phyloP scores from a whole-genome alignment of 768 basidiomycete species.

The Hirschioporus abietinus region DNA sequence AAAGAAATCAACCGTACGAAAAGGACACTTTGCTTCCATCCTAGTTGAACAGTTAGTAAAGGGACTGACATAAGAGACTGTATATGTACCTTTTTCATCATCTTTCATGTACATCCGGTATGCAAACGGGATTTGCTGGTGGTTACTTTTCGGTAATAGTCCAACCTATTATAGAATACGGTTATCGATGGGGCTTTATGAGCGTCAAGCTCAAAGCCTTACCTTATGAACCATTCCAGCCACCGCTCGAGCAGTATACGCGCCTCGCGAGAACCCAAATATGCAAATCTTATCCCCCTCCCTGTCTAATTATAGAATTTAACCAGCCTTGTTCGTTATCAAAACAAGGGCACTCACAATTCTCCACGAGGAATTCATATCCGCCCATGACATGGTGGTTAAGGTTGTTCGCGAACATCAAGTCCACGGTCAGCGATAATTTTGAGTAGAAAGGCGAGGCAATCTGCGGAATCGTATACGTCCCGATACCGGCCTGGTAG shows the following conservation, averaged over 20 bases:
- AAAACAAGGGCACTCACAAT: conserved; percentile 38
- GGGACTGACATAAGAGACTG: background rate
- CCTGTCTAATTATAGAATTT: conserved; percentile 36
- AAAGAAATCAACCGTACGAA: conserved; percentile 29
- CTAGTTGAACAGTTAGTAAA: conserved; percentile 16
- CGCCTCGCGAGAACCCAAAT: conserved; percentile 78
- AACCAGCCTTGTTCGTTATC: background rate
- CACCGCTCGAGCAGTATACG: conserved; percentile 63
- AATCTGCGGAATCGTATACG: conserved; percentile 59
- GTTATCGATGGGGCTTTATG: background rate
- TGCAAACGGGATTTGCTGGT: conserved; percentile 76
- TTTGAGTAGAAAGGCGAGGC: conserved; percentile 53
- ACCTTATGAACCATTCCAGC: conserved; percentile 76
- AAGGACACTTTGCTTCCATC: conserved; percentile 57
- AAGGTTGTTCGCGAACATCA: conserved; percentile 58
- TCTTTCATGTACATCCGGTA: conserved; percentile 66
- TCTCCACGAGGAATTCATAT: conserved; percentile 77
- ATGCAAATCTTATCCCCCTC: conserved; percentile 74
- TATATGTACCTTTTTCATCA: conserved; percentile 27
- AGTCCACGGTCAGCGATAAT: conserved; percentile 50
- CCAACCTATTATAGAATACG: conserved; percentile 44
- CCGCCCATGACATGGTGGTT: conserved; percentile 71
- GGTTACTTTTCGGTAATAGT: conserved; percentile 61
- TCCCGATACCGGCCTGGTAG: conserved; percentile 77
- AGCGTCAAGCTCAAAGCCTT: background rate